Evolutionary conservation across 2,329 filamentous ascomycete species (phyloP).

Genomic region (Pyrenophora graminea): DNA sequence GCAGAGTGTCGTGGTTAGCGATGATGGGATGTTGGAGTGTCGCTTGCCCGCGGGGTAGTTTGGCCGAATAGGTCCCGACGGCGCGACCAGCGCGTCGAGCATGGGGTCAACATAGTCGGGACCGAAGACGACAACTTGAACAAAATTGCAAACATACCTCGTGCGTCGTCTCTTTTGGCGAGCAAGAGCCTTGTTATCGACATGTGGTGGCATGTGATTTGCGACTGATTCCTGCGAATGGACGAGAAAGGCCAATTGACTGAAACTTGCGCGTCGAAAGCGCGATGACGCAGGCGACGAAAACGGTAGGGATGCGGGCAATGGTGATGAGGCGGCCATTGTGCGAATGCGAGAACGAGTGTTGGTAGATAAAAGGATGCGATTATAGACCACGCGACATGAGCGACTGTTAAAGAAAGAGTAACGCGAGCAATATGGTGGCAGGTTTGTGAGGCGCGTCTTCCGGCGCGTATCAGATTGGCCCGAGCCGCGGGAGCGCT

Average conservation of each 20-base stretch:
- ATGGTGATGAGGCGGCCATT: slow-evolving; percentile 32
- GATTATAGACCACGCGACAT: slow-evolving; percentile 16
- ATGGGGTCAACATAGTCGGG: slow-evolving; percentile 23
- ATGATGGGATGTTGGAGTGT: slow-evolving; percentile 28
- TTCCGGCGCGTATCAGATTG: slow-evolving; percentile 16
- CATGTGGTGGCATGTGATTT: slow-evolving; percentile 59
- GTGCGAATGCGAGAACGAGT: slow-evolving; percentile 3
- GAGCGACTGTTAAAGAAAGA: slow-evolving; percentile 15
- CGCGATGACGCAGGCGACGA: slow-evolving; percentile 30
- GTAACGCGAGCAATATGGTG: slow-evolving; percentile 28
- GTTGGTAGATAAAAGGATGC: not conserved
- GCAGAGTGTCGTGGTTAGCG: slow-evolving; percentile 34
- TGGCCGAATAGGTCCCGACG: slow-evolving; percentile 22
- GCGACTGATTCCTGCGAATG: slow-evolving; percentile 62
- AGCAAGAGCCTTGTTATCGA: slow-evolving; percentile 63
- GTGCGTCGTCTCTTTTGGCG: slow-evolving; percentile 66
- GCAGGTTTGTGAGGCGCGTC: slow-evolving; percentile 30
- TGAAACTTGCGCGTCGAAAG: slow-evolving; percentile 32
- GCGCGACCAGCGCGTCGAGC: slow-evolving; percentile 40
- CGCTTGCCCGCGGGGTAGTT: slow-evolving; percentile 22
- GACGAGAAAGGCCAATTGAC: slow-evolving; percentile 60
- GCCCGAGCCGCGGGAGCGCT: slow-evolving; percentile 15
- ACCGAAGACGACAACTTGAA: slow-evolving; percentile 16
- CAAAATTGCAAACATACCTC: slow-evolving; percentile 53
- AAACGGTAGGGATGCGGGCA: slow-evolving; percentile 35